Evolutionary conservation across 768 basidiomycete genomes (phyloP).

Genomic region (Xerocomus spinulosus): DNA sequence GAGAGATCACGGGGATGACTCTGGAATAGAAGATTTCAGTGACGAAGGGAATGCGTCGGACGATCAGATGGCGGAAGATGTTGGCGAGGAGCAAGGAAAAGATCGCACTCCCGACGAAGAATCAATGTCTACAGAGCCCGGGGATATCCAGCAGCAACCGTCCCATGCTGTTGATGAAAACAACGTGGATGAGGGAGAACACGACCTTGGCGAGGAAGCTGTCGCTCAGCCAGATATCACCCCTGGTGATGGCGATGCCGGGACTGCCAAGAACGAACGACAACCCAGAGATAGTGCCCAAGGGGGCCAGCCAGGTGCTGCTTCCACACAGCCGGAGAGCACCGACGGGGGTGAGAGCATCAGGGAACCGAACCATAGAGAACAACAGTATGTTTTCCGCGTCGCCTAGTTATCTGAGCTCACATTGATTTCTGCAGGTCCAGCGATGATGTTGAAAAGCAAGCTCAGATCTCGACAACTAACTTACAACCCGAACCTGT

Average conservation of each 20-base stretch:
- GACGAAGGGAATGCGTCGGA: constrained; percentile 25
- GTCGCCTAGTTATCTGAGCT: background rate
- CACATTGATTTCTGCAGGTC: constrained; percentile 7
- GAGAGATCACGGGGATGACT: constrained; percentile 24
- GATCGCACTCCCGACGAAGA: constrained; percentile 16
- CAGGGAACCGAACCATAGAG: constrained; percentile 15
- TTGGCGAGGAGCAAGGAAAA: constrained; percentile 2
- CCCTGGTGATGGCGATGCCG: constrained; percentile 22
- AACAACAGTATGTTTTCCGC: constrained; percentile 14
- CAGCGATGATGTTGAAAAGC: constrained; percentile 8
- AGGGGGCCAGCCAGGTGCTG: constrained; percentile 19
- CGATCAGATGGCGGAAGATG: constrained; percentile 28
- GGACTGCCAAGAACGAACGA: constrained; percentile 14
- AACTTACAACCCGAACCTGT: constrained; percentile 9
- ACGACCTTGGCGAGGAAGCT: constrained; percentile 29
- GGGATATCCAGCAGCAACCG: constrained; percentile 19
- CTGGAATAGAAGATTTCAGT: constrained; percentile 36
- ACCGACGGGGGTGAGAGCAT: constrained; percentile 21
- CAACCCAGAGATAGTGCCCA: constrained; percentile 16
- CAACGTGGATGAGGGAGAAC: constrained; percentile 20
- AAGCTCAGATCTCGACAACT: constrained; percentile 2
- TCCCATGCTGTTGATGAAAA: constrained; percentile 18
- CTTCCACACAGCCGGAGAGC: constrained; percentile 13
- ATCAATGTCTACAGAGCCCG: constrained; percentile 20
- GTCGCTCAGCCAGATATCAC: constrained; percentile 37